Evolutionary conservation across 1,284 basidiomycete species (phyloP).

Genomic region (Cystobasidium pallidum): DNA sequence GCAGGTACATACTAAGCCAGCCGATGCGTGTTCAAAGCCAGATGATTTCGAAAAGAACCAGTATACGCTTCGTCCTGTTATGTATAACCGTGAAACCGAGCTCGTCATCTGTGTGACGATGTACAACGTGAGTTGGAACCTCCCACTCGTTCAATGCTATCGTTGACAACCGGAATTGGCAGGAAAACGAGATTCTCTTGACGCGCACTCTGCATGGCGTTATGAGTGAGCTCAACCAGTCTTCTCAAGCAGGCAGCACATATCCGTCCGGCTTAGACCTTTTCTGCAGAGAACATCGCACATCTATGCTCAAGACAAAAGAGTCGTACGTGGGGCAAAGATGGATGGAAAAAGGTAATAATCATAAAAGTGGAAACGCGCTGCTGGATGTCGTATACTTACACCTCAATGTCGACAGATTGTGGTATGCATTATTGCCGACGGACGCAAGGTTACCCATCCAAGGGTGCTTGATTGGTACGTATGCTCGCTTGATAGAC

Average conservation of each 20-base stretch:
- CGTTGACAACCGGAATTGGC: slow-evolving; percentile 56
- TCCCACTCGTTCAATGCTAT: neutral
- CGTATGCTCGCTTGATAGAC: slow-evolving; percentile 50
- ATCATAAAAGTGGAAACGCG: slow-evolving; percentile 53
- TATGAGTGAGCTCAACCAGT: slow-evolving; percentile 86
- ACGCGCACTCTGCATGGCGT: slow-evolving; percentile 90
- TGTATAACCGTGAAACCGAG: slow-evolving; percentile 79
- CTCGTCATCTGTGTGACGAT: slow-evolving; percentile 94
- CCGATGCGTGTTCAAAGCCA: slow-evolving; percentile 58
- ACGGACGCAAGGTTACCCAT: slow-evolving; percentile 88
- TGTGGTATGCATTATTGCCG: slow-evolving; percentile 80
- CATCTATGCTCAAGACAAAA: slow-evolving; percentile 89
- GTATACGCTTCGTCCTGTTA: slow-evolving; percentile 83
- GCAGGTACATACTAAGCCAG: neutral
- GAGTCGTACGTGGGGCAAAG: slow-evolving; percentile 91
- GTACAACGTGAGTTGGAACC: slow-evolving; percentile 69
- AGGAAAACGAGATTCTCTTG: slow-evolving; percentile 93
- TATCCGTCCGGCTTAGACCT: too few species aligned
- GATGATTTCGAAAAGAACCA: slow-evolving; percentile 84
- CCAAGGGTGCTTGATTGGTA: slow-evolving; percentile 89
- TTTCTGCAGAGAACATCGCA: slow-evolving; percentile 70
- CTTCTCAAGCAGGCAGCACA: too few species aligned
- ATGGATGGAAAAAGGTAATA: slow-evolving; percentile 91
- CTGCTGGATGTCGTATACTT: slow-evolving; percentile 49
- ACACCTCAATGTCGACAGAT: slow-evolving; percentile 64